Conservation (phyloP, 352 stramenopile genomes). For the Aphanomyces astaci region DNA sequence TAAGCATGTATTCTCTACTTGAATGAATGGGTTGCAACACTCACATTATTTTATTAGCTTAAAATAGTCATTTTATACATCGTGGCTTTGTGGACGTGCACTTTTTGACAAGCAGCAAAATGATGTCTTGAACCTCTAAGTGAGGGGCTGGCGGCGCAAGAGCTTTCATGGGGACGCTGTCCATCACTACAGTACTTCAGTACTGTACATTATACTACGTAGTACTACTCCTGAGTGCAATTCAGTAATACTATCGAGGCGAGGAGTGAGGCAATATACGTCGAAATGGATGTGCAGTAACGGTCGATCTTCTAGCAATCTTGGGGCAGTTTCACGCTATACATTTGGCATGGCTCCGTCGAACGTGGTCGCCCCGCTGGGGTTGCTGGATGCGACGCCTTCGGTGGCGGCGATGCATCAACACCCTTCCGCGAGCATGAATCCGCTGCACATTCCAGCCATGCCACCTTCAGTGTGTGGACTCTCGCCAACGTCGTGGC, state of each 20-base stretch:
- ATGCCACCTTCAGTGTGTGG: background rate
- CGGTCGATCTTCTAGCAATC: background rate
- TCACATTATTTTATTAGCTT: no score
- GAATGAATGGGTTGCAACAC: no score
- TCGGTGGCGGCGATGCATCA: background rate
- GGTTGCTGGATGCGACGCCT: background rate
- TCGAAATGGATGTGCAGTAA: background rate
- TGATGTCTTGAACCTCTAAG: no score
- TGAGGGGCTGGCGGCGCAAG: no score
- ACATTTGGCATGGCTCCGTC: background rate
- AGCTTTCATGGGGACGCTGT: no score
- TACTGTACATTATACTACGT: no score
- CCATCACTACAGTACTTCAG: no score
- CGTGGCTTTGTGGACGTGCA: no score
- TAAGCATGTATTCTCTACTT: no score
- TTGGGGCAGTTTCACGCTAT: background rate
- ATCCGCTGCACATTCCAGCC: background rate
- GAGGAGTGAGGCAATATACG: background rate
- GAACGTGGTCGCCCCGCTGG: background rate
- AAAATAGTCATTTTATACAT: no score
- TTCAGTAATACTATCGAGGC: background rate
- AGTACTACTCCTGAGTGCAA: no score
- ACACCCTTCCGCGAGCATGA: background rate
- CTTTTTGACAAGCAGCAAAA: no score
- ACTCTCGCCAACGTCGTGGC: background rate